Base-by-base conservation (phyloP, 2,329 filamentous ascomycete genomes). In the Chrysosporium queenslandicum region DNA sequence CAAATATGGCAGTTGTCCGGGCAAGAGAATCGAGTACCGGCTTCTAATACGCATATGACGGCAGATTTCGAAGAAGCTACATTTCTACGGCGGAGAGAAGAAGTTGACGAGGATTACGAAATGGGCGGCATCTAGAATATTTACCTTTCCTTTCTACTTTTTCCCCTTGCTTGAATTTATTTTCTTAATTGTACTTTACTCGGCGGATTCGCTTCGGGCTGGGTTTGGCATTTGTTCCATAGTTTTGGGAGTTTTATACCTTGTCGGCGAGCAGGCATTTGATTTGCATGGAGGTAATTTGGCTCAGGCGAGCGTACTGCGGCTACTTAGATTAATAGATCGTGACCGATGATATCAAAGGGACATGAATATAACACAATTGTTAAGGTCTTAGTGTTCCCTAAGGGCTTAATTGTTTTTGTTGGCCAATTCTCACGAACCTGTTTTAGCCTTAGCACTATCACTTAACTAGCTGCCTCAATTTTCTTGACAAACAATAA, bases 11-110 rank as follows among this genome's bases (percentile, higher is more conserved):
- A 23, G 16, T 8, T 37, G 21, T 21, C 46, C 14, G 49, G 14
- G 9, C 58, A 50, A 46, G 56, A 50, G 43, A 60, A 55, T 42
- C 43, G 36, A 43, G 55, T 49, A 32, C 40, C 52, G 42, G 41
- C 21, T 16, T 42, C 30, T 40, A 14, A 14, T 47, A 37, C 50
- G n/a, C 46, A 52, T 41, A 57, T 61, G 20, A 48, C 59, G 37
- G 56, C 60, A 27, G 64, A 68, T 58, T 74, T 75, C 58, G 72
- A 69, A 41, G 72, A 75, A 45, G 69, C 72, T 4, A 52, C 63
- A 2, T 75, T 75, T 54, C 60, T 75, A 49, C 63, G 68, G 39
- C 62, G 66, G 50, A 65, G 65, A 36, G 70, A 72, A 41, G 71
- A 74, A 53, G 59, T 70, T 49, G 60, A 64, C 63, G 53, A 58